Evolutionary conservation across 106 monocot species (phyloP).

Genomic region (Agapanthus africanus): DNA sequence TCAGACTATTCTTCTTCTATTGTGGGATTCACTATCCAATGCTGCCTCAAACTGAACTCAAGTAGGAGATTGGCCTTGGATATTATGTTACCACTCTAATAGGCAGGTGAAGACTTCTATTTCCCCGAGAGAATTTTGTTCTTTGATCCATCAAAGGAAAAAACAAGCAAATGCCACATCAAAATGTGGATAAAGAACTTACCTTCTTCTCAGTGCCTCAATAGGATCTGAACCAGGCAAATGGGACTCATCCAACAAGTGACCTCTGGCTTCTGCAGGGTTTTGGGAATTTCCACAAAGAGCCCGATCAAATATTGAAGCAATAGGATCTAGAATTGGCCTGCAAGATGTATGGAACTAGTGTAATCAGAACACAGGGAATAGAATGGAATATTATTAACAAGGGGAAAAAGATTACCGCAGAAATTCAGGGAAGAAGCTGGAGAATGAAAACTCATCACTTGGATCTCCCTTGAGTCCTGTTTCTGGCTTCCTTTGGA

Average conservation of each 20-base stretch:
- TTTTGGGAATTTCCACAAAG: slow-evolving; percentile 66
- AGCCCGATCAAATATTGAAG: slow-evolving; percentile 59
- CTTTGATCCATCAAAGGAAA: background rate
- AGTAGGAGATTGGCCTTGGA: too few species aligned
- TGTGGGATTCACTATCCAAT: too few species aligned
- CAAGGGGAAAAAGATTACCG: slow-evolving; percentile 28
- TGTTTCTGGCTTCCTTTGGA: slow-evolving; percentile 83
- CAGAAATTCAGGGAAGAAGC: slow-evolving; percentile 83
- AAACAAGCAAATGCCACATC: background rate
- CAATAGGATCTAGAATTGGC: slow-evolving; percentile 77
- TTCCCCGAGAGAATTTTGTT: too few species aligned
- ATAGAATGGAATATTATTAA: background rate
- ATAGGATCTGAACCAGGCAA: slow-evolving; percentile 94
- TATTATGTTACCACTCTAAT: too few species aligned
- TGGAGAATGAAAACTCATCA: slow-evolving; percentile 89
- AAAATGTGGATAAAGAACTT: background rate
- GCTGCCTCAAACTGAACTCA: too few species aligned
- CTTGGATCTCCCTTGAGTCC: slow-evolving; percentile 93
- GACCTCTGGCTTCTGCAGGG: slow-evolving; percentile 30
- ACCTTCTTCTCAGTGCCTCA: slow-evolving; percentile 89
- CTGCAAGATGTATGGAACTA: slow-evolving; percentile 29
- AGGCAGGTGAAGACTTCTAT: background rate
- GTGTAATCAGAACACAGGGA: background rate
- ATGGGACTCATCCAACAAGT: slow-evolving; percentile 37
- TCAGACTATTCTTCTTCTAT: too few species aligned